Percentiles rank a stretch among this genome's conserved stretches.
These are phyloP conservation scores for Globisporangium cederbergense DNA, from an alignment of 352 stramenopile genomes.

Conservation along the genomic window DNA sequence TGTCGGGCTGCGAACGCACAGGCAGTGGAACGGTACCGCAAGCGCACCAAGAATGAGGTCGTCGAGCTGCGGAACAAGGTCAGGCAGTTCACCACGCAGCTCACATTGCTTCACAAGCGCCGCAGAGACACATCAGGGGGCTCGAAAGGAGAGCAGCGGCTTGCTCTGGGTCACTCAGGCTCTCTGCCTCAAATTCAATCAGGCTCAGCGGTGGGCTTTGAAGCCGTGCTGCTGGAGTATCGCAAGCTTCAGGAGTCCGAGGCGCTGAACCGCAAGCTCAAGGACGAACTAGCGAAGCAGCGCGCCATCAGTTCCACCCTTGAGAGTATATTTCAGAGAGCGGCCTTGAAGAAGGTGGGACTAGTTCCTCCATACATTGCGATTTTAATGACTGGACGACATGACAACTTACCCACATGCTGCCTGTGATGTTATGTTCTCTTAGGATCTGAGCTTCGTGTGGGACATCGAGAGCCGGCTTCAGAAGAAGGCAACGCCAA, in stretches of 20 bases:
- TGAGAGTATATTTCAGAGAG: neutral
- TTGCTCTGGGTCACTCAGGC: too few relatives aligned
- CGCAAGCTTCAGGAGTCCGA: constrained; percentile 2
- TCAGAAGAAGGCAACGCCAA: neutral
- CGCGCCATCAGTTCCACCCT: neutral
- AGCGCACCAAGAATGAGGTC: constrained; percentile 11
- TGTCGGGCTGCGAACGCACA: neutral
- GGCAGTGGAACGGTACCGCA: constrained; percentile 7
- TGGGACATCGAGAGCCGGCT: neutral
- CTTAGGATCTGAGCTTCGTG: constrained; percentile 7
- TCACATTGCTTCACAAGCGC: neutral
- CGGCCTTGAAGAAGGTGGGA: neutral
- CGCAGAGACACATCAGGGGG: too few relatives aligned
- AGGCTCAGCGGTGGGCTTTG: neutral
- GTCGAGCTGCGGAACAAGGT: neutral
- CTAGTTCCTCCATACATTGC: neutral
- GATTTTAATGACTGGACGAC: neutral
- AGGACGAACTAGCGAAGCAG: neutral
- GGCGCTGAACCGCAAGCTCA: constrained; percentile 3
- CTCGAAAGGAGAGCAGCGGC: too few relatives aligned
- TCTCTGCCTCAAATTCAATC: too few relatives aligned
- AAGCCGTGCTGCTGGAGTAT: neutral
- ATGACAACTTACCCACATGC: neutral
- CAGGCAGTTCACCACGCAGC: neutral
- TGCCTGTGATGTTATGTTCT: neutral